Conservation (phyloP, 306 rosid species). For the Glycyrrhiza uralensis region DNA sequence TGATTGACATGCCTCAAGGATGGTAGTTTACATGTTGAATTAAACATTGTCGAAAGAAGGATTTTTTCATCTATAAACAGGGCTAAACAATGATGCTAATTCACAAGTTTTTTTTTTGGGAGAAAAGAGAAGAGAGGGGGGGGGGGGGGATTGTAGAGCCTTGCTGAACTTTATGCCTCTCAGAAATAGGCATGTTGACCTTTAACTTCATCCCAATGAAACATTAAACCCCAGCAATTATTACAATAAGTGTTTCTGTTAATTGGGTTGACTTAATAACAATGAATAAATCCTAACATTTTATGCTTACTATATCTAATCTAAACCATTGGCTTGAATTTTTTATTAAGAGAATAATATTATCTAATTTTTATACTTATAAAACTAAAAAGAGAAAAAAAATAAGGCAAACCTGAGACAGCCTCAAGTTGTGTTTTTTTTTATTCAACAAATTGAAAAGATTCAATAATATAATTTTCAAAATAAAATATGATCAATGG, state of each 20-base stretch:
- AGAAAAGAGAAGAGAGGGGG: too few relatives aligned
- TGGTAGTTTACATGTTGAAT: conserved; percentile 1
- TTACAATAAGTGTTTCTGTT: not conserved
- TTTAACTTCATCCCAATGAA: not conserved
- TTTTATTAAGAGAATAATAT: not conserved
- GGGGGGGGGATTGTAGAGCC: too few relatives aligned
- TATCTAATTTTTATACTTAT: not conserved
- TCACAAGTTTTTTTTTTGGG: not conserved
- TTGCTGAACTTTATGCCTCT: not conserved
- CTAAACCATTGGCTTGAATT: not conserved
- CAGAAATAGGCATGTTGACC: not conserved
- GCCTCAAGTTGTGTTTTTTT: not conserved
- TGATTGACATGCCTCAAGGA: conserved; percentile 5
- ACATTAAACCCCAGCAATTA: not conserved
- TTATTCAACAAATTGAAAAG: not conserved
- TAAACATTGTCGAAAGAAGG: not conserved
- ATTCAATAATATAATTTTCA: not conserved
- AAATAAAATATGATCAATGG: not conserved
- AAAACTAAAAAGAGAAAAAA: not conserved
- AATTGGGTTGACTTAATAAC: not conserved
- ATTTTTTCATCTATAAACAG: not conserved
- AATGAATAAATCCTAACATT: not conserved
- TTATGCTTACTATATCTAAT: not conserved
- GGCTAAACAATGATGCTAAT: not conserved
- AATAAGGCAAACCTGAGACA: not conserved